Percentiles rank a stretch among this genome's conserved stretches.
Evolutionary conservation across 2,329 filamentous ascomycete species (phyloP).

Genomic region (Setomelanomma holmii): DNA sequence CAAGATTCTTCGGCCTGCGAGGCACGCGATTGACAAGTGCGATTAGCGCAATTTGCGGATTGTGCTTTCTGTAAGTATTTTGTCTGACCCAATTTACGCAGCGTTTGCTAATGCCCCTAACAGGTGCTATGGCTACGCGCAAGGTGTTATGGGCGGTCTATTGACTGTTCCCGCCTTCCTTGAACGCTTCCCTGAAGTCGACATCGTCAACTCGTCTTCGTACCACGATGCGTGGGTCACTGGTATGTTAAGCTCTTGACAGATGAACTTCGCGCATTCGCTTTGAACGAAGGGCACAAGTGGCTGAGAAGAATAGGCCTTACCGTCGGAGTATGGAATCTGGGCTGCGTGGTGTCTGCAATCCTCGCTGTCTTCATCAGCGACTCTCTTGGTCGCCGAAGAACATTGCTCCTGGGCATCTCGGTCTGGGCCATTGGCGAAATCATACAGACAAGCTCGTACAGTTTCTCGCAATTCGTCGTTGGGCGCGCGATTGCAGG

Average conservation of each 20-base stretch:
- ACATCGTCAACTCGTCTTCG: constrained; percentile 27
- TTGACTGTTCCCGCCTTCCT: constrained; percentile 72
- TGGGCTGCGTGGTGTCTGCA: constrained; percentile 67
- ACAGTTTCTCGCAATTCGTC: constrained; percentile 58
- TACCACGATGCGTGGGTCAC: constrained; percentile 34
- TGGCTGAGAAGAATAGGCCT: constrained; percentile 26
- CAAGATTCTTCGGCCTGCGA: constrained; percentile 30
- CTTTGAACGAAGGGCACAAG: background rate
- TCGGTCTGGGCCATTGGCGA: constrained; percentile 59
- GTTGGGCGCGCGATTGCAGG: constrained; percentile 59
- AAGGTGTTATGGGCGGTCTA: constrained; percentile 72
- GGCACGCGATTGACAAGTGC: constrained; percentile 26
- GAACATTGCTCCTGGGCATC: constrained; percentile 58
- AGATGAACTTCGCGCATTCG: background rate
- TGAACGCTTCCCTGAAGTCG: constrained; percentile 33
- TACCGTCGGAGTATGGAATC: constrained; percentile 39
- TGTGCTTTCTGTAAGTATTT: constrained; percentile 35
- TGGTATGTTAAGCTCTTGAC: constrained; percentile 16
- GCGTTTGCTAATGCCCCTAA: constrained; percentile 14
- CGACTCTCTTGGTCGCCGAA: constrained; percentile 58
- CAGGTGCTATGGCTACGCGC: constrained; percentile 66
- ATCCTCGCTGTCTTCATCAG: constrained; percentile 59
- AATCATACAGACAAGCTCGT: constrained; percentile 57
- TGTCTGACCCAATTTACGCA: no score
- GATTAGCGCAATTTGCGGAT: constrained; percentile 33